Evolutionary conservation across 177 flowering plant genomes (phyloP), one percentile per base, ranked within the genome.

Genomic region (Viscum album): DNA sequence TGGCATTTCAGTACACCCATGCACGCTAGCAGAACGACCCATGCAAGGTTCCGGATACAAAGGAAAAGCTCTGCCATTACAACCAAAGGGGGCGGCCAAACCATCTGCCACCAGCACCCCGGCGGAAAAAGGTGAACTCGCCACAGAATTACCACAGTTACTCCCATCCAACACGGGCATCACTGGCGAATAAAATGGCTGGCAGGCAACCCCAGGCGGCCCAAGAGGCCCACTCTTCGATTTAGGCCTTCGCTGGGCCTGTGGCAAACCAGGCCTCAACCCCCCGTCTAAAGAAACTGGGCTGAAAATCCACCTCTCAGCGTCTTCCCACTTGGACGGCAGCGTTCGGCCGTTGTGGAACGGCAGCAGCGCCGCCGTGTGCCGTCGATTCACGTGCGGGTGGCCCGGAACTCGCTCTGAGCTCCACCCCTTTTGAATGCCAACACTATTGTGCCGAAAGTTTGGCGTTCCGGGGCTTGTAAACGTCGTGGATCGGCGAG

Each of bases 311-410:
- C 98, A 95, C 83, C 96, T 85, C 82, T 95, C 99, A 2, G 99
- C 99, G 78, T 95, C 99, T 66, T 95, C 99, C 99, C 99, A 92
- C 73, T 95, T 95, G 0, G 98, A 95, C n/a, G 99, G 99, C 77
- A 94, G 74, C 10, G 87, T 80, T 76, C 83, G 82, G 21, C 96
- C 96, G 65, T 81, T 83, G 70, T 80, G 84, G 64, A 78, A 82
- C 35, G 90, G 88, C 77, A 87, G 70, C 59, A 85, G 45, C 19
- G 84, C 72, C 65, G 71, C 75, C 35, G 69, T 76, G 31, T 80
- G 77, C 73, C 83, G 81, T 73, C 85, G 71, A 41, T 47, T 74
- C n/a, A 76, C 76, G 75, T 70, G 81, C 12, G 78, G 66, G 54
- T 78, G 87, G 75, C 78, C 67, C 0, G 96, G 88, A 8, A 91